A percentile compares a stretch with the other conserved stretches of the same genome.
These are phyloP conservation scores for Quercus ilex DNA, from an alignment of 306 rosid genomes.

Conservation along the genomic window DNA sequence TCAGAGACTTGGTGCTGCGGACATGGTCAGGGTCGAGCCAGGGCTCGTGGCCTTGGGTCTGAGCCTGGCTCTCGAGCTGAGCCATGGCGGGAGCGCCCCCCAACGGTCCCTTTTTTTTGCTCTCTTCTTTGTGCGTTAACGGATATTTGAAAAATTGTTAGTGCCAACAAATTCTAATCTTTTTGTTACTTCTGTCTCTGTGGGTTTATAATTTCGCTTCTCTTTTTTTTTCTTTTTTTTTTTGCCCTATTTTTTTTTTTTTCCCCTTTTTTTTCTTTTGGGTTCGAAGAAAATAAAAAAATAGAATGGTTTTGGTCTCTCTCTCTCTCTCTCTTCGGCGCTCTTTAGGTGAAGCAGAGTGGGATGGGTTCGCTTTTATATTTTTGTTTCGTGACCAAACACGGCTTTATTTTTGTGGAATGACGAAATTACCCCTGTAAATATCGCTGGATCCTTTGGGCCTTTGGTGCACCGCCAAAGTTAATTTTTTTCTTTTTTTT, in stretches of 20 bases:
- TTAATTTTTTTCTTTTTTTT: too few species aligned
- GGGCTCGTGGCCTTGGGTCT: conserved; percentile 3
- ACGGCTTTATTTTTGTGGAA: not conserved
- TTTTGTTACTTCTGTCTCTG: conserved; percentile 1
- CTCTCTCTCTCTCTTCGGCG: conserved; percentile 37
- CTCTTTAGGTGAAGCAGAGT: conserved; percentile 12
- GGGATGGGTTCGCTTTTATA: not conserved
- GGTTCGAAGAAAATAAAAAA: conserved; percentile 2
- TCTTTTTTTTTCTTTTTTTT: not conserved
- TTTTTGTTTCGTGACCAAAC: conserved; percentile 24
- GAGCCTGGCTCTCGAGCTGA: conserved; percentile 49
- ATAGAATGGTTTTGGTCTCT: too few species aligned
- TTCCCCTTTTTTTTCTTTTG: not conserved
- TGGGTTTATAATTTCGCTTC: not conserved
- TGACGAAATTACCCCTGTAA: conserved; percentile 12
- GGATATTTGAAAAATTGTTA: conserved; percentile 30
- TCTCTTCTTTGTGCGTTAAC: conserved; percentile 7
- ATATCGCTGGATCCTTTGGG: not conserved
- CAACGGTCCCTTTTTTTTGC: conserved; percentile 28
- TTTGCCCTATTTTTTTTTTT: too few species aligned
- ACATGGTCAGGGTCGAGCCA: conserved; percentile 27
- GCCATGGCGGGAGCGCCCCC: conserved; percentile 70
- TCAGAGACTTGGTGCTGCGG: conserved; percentile 62
- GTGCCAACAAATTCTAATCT: conserved; percentile 6
- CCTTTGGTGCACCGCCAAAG: too few species aligned